Percentiles rank a stretch among this genome's conserved stretches.
phyloP scores from a whole-genome alignment of 2,329 filamentous ascomycete genomes.

The Coleophoma crateriformis region DNA sequence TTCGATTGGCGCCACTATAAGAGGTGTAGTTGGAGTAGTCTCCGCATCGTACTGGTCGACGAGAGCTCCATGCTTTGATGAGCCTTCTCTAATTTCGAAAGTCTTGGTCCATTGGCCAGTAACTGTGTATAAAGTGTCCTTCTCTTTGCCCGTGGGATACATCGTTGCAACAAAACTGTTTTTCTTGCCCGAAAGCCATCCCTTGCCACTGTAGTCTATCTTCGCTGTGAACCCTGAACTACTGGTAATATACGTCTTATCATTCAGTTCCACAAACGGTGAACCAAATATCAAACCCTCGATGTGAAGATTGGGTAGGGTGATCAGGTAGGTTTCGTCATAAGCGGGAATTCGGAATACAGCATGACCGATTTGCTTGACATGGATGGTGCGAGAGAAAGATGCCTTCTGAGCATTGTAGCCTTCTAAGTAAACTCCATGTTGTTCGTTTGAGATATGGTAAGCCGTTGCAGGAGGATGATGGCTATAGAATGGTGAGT shows the following conservation, averaged over 20 bases:
- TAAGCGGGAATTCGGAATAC: constrained; percentile 65
- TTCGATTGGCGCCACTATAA: constrained; percentile 67
- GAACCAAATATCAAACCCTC: constrained; percentile 83
- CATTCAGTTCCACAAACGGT: constrained; percentile 88
- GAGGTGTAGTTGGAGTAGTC: constrained; percentile 53
- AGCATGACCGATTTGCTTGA: constrained; percentile 92
- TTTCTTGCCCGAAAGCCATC: constrained; percentile 94
- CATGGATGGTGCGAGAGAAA: constrained; percentile 87
- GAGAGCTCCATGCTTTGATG: constrained; percentile 44
- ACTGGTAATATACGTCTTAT: constrained; percentile 77
- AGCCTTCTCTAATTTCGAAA: constrained; percentile 71
- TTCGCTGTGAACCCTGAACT: constrained; percentile 82
- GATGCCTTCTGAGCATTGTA: constrained; percentile 97
- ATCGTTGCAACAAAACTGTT: constrained; percentile 78
- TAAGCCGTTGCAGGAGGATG: constrained; percentile 95
- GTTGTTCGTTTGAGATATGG: constrained; percentile 79
- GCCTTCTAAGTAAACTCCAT: constrained; percentile 74
- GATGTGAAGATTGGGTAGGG: constrained; percentile 85
- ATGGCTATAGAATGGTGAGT: constrained; percentile 45
- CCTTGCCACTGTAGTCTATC: constrained; percentile 89
- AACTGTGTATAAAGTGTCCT: constrained; percentile 71
- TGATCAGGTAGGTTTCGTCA: constrained; percentile 72
- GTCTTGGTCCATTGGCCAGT: constrained; percentile 86
- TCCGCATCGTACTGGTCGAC: constrained; percentile 58
- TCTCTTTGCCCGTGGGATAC: constrained; percentile 64